A percentile compares a stretch with the other conserved stretches of the same genome.
Conservation (phyloP, 345 rosid genomes). For the Noccaea bulbosa region DNA sequence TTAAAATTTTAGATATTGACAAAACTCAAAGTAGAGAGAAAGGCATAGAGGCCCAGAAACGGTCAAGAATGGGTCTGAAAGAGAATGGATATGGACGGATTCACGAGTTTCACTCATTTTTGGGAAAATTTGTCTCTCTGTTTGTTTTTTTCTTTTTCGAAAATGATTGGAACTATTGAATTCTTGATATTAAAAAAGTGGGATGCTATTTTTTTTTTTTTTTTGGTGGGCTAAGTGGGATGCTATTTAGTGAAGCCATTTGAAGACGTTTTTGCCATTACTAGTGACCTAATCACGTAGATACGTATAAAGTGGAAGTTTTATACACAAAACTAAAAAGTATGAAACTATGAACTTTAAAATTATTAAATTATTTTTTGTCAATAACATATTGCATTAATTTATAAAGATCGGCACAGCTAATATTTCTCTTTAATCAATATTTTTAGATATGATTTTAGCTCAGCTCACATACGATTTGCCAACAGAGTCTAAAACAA, state of each 20-base stretch:
- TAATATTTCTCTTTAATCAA: not conserved
- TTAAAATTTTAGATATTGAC: not conserved
- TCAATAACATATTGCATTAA: not conserved
- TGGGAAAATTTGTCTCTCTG: not conserved
- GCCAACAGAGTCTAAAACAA: too few relatives aligned
- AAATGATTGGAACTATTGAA: not conserved
- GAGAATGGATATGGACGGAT: not conserved
- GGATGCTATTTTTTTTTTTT: too few relatives aligned
- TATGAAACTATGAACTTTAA: not conserved
- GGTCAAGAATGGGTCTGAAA: not conserved
- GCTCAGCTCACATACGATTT: too few relatives aligned
- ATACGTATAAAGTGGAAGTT: not conserved
- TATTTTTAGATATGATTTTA: not conserved
- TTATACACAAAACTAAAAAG: not conserved
- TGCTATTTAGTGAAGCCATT: constrained; percentile 7
- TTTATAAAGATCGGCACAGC: not conserved
- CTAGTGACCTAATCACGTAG: constrained; percentile 10
- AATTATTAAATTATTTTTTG: not conserved
- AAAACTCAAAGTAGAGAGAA: not conserved
- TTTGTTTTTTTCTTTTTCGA: not conserved
- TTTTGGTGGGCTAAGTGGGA: too few relatives aligned
- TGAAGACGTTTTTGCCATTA: constrained; percentile 28
- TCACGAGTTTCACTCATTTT: not conserved
- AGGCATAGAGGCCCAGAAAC: not conserved
- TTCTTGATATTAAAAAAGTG: not conserved